Conservation (phyloP, 805 yeast genomes). For the Candida chilensis region DNA sequence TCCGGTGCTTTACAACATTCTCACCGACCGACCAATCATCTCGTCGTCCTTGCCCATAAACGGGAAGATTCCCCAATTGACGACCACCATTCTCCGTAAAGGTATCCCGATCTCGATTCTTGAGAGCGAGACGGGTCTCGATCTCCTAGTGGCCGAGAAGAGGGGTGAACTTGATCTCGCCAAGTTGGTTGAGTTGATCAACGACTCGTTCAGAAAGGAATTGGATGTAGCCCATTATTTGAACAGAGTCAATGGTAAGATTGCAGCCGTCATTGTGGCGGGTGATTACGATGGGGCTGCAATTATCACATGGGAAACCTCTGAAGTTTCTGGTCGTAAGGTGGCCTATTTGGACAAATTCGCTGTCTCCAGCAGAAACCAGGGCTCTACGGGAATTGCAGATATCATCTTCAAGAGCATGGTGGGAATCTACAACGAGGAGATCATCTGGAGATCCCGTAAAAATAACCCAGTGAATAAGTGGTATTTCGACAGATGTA, state of each 20-base stretch:
- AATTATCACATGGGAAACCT: slow-evolving; percentile 72
- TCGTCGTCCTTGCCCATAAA: slow-evolving; percentile 83
- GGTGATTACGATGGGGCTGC: slow-evolving; percentile 97
- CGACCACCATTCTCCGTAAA: slow-evolving; percentile 71
- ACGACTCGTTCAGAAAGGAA: slow-evolving; percentile 68
- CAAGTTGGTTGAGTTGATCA: slow-evolving; percentile 53
- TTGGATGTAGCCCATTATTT: slow-evolving; percentile 64
- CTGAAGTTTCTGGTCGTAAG: slow-evolving; percentile 11
- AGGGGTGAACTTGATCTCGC: slow-evolving; percentile 38
- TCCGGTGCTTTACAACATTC: slow-evolving; percentile 81
- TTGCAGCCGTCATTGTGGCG: slow-evolving; percentile 75
- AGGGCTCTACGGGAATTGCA: slow-evolving; percentile 90
- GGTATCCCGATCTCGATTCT: slow-evolving; percentile 55
- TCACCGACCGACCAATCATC: slow-evolving; percentile 86
- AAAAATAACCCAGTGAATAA: slow-evolving; percentile 85
- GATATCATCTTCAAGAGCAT: slow-evolving; percentile 85
- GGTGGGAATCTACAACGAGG: slow-evolving; percentile 54
- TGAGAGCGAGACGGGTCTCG: slow-evolving; percentile 25
- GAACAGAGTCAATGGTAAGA: slow-evolving; percentile 47
- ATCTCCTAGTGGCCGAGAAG: slow-evolving; percentile 23
- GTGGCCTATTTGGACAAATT: slow-evolving; percentile 88
- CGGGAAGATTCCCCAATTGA: slow-evolving; percentile 45
- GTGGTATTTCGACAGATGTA: slow-evolving; percentile 93
- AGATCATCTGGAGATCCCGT: slow-evolving; percentile 86
- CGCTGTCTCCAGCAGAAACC: slow-evolving; percentile 76